A percentile compares a stretch with the other conserved stretches of the same genome.
Evolutionary conservation across 2,329 filamentous ascomycete genomes (phyloP).

Genomic region (Xylariomycetidae sp.): DNA sequence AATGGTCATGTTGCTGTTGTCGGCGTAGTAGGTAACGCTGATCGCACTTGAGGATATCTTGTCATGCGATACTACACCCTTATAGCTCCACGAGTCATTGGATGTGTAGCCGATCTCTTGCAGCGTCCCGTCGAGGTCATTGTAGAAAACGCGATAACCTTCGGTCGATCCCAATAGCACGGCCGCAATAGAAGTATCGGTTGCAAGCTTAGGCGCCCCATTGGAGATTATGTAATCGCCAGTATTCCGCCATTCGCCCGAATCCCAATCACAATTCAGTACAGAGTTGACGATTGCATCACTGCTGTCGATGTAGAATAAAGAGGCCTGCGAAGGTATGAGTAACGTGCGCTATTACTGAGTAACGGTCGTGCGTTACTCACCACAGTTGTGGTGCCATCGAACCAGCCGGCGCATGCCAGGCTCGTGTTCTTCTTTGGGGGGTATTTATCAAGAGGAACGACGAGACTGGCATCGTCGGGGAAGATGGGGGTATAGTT

Average conservation of each 20-base stretch:
- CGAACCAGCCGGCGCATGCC: constrained; percentile 29
- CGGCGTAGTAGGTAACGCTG: constrained; percentile 20
- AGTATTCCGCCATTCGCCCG: constrained; percentile 25
- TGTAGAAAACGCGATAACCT: constrained; percentile 34
- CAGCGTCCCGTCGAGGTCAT: constrained; percentile 26
- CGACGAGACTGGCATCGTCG: constrained; percentile 23
- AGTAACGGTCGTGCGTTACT: constrained; percentile 8
- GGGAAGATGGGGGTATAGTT: constrained; percentile 27
- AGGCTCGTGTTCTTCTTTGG: constrained; percentile 30
- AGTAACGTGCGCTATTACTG: constrained; percentile 3
- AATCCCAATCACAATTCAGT: constrained; percentile 28
- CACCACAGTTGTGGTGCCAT: constrained; percentile 23
- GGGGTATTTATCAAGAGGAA: constrained; percentile 18
- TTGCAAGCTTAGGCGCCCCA: constrained; percentile 18
- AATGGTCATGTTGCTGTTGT: constrained; percentile 28
- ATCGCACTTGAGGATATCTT: constrained; percentile 22
- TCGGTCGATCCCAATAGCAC: constrained; percentile 25
- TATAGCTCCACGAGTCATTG: constrained; percentile 22
- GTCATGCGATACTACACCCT: constrained; percentile 28
- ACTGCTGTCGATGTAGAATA: constrained; percentile 27
- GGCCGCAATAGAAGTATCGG: constrained; percentile 25
- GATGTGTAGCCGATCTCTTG: constrained; percentile 27
- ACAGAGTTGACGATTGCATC: constrained; percentile 27
- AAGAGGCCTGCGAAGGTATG: constrained; percentile 26
- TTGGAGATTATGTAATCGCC: constrained; percentile 27